Evolutionary conservation across 2,329 filamentous ascomycete genomes (phyloP), one percentile per base, ranked within the genome.

Genomic region (Helicocarpus griseus): DNA sequence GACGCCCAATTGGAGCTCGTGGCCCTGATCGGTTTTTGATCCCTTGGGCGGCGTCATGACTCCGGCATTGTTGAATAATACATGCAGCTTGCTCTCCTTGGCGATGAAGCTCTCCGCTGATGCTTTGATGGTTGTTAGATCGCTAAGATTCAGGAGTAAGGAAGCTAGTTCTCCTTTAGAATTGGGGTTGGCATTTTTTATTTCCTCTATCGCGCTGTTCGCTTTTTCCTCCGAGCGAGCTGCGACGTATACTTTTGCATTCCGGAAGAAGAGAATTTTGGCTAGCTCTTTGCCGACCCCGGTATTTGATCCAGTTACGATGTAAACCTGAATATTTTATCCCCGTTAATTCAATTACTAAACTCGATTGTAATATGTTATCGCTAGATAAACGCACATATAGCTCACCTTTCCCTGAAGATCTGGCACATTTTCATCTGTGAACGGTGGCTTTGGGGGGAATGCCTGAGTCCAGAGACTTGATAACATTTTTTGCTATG

Each of bases 221-320:
- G 68, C 66, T 55, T 73, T 75, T 4, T 63, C 59, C 47, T 67
- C 60, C 1, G 67, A 69, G 21, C 74, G 69, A 2, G 67, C 71
- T 11, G 69, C 66, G 19, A 75, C 56, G 56, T 73, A 76, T 35
- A 76, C 69, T 47, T 65, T 73, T 31, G 68, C 74, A 53, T 70
- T 68, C 33, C 68, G 63, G 24, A 58, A 55, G 57, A 71, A 74
- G 35, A 74, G 69, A 38, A 73, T 67, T 24, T 61, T 57, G 13
- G 65, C 62, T 0, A 73, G 58, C 35, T 70, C 65, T 50, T 68
- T 64, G 49, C 72, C 72, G 3, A 74, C 57, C 3, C 72, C 72
- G 38, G 63, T 63, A 48, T 62, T 59, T 29, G 62, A 58, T 11
- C 69, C 70, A 2, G 70, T 71, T 4, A 72, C 63, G 21, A 72